phyloP scores from a whole-genome alignment of 306 rosid genomes.

The Pterocarpus macrocarpus region DNA sequence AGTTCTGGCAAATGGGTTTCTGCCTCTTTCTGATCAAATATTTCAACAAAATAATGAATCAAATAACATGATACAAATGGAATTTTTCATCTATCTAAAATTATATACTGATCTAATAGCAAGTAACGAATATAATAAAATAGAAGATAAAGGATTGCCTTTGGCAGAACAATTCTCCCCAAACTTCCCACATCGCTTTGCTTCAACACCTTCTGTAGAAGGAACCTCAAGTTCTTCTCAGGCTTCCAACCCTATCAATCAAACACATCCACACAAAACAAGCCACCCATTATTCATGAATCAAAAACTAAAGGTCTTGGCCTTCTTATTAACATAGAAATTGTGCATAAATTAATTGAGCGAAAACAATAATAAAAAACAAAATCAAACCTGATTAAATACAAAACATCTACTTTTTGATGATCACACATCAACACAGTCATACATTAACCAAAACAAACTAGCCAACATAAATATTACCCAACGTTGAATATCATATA shows the following conservation, averaged over 20 bases:
- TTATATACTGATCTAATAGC: not conserved
- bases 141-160: constrained; percentile 53
- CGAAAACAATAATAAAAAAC: not conserved
- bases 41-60: constrained; percentile 19
- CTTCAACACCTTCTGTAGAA: constrained; percentile 93
- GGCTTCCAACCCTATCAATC: constrained; percentile 84
- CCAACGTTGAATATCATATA: not conserved
- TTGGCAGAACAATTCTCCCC: constrained; percentile 95
- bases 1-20: constrained; percentile 94
- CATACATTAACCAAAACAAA: not conserved
- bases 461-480: not conserved
- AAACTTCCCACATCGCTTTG: constrained; percentile 98
- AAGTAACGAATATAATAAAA: not conserved
- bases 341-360: not conserved
- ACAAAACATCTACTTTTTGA: not conserved
- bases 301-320: too few relatives aligned
- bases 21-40: constrained; percentile 81
- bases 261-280: constrained; percentile 28
- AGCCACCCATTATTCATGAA: constrained; percentile 12
- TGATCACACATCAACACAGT: not conserved
- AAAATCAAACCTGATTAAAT: not conserved
- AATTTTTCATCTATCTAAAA: not conserved
- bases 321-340: not conserved
- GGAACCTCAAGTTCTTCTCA: constrained; percentile 92
- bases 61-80: not conserved